Evolutionary conservation across 1,284 basidiomycete species (phyloP).

Genomic region (Porogramme epimiltina): DNA sequence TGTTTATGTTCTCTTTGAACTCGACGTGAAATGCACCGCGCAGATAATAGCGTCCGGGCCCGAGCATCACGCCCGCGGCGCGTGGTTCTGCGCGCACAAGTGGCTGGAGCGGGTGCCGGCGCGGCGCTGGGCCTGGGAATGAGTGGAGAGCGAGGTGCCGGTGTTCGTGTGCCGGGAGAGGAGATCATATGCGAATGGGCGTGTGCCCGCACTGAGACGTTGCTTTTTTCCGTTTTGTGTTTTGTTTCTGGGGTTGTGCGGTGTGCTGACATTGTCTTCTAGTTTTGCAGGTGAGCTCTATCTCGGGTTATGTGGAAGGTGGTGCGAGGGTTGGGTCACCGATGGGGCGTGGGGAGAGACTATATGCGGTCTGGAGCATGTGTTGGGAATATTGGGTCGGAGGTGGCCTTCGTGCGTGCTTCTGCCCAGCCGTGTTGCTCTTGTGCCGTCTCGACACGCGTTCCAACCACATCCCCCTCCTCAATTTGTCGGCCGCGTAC

Average conservation of each 20-base stretch:
- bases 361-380: too few relatives aligned
- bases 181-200: constrained; percentile 37
- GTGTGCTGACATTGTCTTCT: background rate
- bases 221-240: background rate
- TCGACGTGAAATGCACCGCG: constrained; percentile 30
- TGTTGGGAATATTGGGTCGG: too few relatives aligned
- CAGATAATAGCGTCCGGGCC: constrained; percentile 37
- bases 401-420: background rate
- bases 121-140: constrained; percentile 8
- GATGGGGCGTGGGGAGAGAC: background rate
- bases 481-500: too few relatives aligned
- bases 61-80: constrained; percentile 33
- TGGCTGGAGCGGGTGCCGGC: constrained; percentile 31
- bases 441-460: too few relatives aligned
- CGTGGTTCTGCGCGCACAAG: constrained; percentile 46
- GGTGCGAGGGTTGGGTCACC: too few relatives aligned
- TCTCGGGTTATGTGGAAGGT: too few relatives aligned
- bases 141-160: constrained; percentile 9
- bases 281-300: constrained; percentile 11
- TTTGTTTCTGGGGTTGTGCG: background rate
- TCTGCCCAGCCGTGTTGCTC: background rate
- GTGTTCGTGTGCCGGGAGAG: constrained; percentile 27
- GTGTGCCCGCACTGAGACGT: constrained; percentile 31
- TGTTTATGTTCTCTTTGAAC: background rate
- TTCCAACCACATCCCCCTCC: too few relatives aligned